A percentile compares a stretch with the other conserved stretches of the same genome.
These are phyloP conservation scores for Cryphonectria radicalis DNA, from an alignment of 2,329 filamentous ascomycete species.

Conservation along the genomic window DNA sequence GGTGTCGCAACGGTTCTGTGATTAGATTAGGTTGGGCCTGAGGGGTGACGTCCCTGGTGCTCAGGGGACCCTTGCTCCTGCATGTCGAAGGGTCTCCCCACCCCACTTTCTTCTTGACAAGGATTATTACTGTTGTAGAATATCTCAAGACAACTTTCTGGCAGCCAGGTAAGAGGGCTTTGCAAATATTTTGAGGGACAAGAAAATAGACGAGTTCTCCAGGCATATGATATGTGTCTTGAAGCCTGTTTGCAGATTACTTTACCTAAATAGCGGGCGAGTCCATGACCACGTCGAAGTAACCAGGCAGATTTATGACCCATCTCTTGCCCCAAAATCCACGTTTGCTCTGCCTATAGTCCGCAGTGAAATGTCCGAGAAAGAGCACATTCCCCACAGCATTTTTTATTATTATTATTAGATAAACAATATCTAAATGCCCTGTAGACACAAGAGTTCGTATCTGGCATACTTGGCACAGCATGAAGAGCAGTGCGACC, in stretches of 20 bases:
- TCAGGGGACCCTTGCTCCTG: slow-evolving; percentile 5
- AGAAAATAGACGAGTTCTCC: not conserved
- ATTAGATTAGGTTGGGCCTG: not conserved
- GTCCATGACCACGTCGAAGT: not conserved
- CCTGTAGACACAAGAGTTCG: not conserved
- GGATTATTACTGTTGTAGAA: not conserved
- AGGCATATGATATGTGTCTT: not conserved
- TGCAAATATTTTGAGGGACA: not conserved
- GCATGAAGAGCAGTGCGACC: not conserved
- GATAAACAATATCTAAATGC: not conserved
- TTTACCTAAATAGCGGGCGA: not conserved
- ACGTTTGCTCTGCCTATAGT: not conserved
- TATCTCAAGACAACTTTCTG: not conserved
- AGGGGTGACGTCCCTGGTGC: not conserved
- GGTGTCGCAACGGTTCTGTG: not conserved
- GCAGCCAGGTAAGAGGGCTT: not conserved
- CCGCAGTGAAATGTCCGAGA: not conserved
- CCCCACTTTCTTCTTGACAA: not conserved
- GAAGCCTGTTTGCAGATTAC: not conserved
- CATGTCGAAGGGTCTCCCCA: not conserved
- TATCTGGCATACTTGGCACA: not conserved
- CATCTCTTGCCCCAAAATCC: not conserved
- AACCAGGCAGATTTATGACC: not conserved
- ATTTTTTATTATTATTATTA: too few relatives aligned
- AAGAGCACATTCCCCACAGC: not conserved